Evolutionary conservation across 2,329 filamentous ascomycete species (phyloP).

Genomic region (Geosmithia flava): DNA sequence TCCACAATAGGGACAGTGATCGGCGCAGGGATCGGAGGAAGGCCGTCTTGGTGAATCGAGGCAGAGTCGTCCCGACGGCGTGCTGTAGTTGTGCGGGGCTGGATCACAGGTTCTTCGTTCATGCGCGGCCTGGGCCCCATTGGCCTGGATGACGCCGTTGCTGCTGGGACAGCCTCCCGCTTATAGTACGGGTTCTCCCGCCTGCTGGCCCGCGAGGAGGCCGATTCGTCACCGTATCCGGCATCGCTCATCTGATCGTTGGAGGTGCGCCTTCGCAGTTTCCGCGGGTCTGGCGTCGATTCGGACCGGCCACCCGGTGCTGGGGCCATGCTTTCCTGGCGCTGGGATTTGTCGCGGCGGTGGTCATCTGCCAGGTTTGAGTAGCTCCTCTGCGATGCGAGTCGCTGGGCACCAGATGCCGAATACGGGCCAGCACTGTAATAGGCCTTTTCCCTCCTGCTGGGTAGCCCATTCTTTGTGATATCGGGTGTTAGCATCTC

Average conservation of each 20-base stretch:
- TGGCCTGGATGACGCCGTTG: conserved; percentile 10
- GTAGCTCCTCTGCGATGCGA: conserved; percentile 13
- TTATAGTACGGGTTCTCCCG: conserved; percentile 9
- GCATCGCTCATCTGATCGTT: conserved; percentile 17
- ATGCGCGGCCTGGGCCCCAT: conserved; percentile 13
- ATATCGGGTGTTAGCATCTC: conserved; percentile 27
- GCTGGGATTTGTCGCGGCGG: conserved; percentile 1
- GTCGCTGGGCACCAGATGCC: neutral
- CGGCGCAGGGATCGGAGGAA: neutral
- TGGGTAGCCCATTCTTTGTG: conserved; percentile 22
- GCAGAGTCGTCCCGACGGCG: conserved; percentile 20
- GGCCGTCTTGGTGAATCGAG: conserved; percentile 19
- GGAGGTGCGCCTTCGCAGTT: conserved; percentile 15
- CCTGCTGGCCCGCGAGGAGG: conserved; percentile 11
- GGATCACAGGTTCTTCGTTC: conserved; percentile 25
- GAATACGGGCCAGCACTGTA: conserved; percentile 11
- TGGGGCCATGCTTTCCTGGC: conserved; percentile 4
- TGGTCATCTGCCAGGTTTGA: conserved; percentile 14
- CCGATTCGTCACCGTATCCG: conserved; percentile 3
- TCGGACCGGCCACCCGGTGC: conserved; percentile 6
- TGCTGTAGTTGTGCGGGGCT: conserved; percentile 12
- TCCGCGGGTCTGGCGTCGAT: conserved; percentile 8
- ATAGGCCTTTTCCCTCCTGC: conserved; percentile 29
- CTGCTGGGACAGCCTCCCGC: conserved; percentile 1
- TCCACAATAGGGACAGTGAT: conserved; percentile 4